These are phyloP conservation scores for Lunasporangiospora selenospora DNA, from an alignment of 192 early-diverging fungal species.

Conservation along the genomic window DNA sequence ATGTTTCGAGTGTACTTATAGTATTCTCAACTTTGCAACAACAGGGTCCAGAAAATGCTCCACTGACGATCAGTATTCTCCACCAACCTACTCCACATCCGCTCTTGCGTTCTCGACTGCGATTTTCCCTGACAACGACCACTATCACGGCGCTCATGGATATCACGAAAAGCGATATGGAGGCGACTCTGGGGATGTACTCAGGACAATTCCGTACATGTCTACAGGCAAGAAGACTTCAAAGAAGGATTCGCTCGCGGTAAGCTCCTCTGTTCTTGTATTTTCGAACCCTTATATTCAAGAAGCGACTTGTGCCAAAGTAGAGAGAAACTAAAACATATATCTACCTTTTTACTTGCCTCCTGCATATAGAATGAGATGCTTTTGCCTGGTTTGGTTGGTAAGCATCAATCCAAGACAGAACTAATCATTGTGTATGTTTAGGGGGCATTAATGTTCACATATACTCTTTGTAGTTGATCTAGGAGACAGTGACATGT, in stretches of 20 bases:
- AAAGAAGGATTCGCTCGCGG: slow-evolving; percentile 12
- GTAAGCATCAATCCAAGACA: slow-evolving; percentile 2
- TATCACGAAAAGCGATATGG: slow-evolving; percentile 13
- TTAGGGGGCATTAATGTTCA: neutral
- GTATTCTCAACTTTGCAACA: too few relatives aligned
- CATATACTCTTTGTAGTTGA: slow-evolving; percentile 17
- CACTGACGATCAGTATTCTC: slow-evolving; percentile 15
- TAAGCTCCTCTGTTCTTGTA: slow-evolving; percentile 1
- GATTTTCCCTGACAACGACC: slow-evolving; percentile 22
- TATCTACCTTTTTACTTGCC: too few relatives aligned
- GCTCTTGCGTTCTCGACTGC: slow-evolving; percentile 12
- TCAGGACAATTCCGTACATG: slow-evolving; percentile 22
- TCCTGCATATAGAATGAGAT: too few relatives aligned
- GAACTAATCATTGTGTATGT: neutral
- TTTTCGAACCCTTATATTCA: neutral
- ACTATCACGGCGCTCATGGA: neutral
- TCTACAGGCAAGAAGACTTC: slow-evolving; percentile 17
- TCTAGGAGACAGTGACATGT: slow-evolving; percentile 28
- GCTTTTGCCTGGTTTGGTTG: slow-evolving; percentile 9
- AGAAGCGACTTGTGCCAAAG: neutral
- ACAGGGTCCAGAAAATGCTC: slow-evolving; percentile 38
- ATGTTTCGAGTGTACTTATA: neutral
- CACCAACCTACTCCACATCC: slow-evolving; percentile 1
- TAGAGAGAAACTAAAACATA: neutral
- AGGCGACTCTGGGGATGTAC: slow-evolving; percentile 16